A percentile compares a stretch with the other conserved stretches of the same genome.
phyloP scores from a whole-genome alignment of 1,284 basidiomycete genomes.

The Cutaneotrichosporon cutaneum region DNA sequence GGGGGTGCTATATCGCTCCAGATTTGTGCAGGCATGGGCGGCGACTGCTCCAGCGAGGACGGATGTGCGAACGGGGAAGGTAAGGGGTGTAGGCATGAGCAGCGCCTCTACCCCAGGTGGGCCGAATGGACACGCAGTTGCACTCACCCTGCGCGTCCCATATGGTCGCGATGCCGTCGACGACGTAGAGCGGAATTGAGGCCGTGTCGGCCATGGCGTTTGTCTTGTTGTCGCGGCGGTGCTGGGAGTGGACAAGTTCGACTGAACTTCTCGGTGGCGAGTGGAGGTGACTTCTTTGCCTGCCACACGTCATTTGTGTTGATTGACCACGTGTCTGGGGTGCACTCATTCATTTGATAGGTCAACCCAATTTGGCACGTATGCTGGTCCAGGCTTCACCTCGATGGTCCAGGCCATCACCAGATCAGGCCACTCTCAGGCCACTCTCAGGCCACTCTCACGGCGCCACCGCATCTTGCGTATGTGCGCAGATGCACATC shows the following conservation, averaged over 20 bases:
- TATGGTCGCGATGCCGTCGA: conserved; percentile 50
- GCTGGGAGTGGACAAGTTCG: not conserved
- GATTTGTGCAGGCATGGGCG: too few species aligned
- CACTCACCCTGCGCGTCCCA: conserved; percentile 53
- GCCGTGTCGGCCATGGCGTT: not conserved
- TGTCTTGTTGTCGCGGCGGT: not conserved
- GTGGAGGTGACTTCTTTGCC: not conserved
- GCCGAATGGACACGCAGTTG: too few species aligned
- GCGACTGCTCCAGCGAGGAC: too few species aligned
- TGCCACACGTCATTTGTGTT: not conserved
- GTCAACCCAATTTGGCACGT: not conserved
- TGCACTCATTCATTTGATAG: not conserved
- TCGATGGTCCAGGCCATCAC: too few species aligned
- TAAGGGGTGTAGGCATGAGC: too few species aligned
- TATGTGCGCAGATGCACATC: too few species aligned
- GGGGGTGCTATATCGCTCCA: too few species aligned
- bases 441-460: too few species aligned
- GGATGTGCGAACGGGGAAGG: not conserved
- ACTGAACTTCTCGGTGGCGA: not conserved
- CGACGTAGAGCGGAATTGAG: conserved; percentile 48
- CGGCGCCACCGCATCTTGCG: too few species aligned
- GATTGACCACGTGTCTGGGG: not conserved
- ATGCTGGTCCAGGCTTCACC: not conserved
- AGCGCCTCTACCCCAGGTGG: too few species aligned
- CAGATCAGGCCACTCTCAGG: too few species aligned